Conservation (phyloP, 768 basidiomycete genomes). For the Heimioporus sp. region DNA sequence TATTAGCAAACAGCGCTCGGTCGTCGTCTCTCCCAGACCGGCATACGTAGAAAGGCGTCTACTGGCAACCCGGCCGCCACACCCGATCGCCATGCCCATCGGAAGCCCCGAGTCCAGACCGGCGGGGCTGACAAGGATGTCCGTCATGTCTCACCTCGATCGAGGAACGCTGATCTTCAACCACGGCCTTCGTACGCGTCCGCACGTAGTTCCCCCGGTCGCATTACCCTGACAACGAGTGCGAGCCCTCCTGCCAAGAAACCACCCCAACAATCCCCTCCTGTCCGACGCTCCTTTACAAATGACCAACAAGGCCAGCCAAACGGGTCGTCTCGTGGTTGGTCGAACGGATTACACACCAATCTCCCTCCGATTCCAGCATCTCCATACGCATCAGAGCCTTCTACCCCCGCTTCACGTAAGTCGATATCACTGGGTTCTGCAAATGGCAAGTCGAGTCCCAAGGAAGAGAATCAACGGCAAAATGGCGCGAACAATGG, state of each 20-base stretch:
- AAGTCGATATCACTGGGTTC: constrained; percentile 38
- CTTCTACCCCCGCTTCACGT: constrained; percentile 54
- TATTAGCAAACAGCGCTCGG: constrained; percentile 68
- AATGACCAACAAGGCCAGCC: constrained; percentile 27
- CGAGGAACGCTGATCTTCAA: constrained; percentile 23
- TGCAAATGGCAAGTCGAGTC: constrained; percentile 31
- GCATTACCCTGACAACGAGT: constrained; percentile 20
- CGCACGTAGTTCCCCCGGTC: constrained; percentile 33
- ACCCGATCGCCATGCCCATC: constrained; percentile 32
- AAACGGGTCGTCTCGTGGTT: constrained; percentile 29
- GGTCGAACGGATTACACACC: constrained; percentile 30
- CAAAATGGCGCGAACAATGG: constrained; percentile 25
- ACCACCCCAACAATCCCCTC: constrained; percentile 21
- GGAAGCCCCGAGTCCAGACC: constrained; percentile 38
- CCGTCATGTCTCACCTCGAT: constrained; percentile 31
- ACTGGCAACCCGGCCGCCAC: constrained; percentile 11
- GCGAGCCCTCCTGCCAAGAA: constrained; percentile 25
- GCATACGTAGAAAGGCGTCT: constrained; percentile 28
- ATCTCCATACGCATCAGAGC: constrained; percentile 66
- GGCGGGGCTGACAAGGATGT: constrained; percentile 33
- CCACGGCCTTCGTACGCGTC: constrained; percentile 33
- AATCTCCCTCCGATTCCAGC: constrained; percentile 64
- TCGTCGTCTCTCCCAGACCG: constrained; percentile 62
- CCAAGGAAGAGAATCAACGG: constrained; percentile 35
- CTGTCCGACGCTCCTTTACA: constrained; percentile 32